A percentile compares a stretch with the other conserved stretches of the same genome.
Evolutionary conservation across 805 yeast genomes (phyloP).

Genomic region (Wickerhamomyces kurtzmanii): DNA sequence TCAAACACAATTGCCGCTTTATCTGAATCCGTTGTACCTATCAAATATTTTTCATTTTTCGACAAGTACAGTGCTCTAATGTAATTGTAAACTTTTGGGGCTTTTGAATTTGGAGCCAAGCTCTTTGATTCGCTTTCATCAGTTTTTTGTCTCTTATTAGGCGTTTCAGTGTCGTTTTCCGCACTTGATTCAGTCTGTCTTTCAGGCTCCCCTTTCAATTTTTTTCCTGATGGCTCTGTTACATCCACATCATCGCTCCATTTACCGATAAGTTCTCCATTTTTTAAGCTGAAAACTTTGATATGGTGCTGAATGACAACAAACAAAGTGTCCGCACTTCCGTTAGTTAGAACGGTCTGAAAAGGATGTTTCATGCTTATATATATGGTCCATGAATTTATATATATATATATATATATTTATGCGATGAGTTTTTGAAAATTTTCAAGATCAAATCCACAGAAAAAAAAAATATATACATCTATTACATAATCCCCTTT

Average conservation of each 20-base stretch:
- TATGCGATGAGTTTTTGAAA: no score
- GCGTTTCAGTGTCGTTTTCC: conserved; percentile 14
- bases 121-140: conserved; percentile 35
- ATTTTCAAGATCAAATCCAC: no score
- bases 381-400: background rate
- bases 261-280: conserved; percentile 36
- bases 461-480: no score
- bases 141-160: conserved; percentile 22
- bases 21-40: conserved; percentile 74
- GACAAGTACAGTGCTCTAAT: conserved; percentile 54
- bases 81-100: conserved; percentile 57
- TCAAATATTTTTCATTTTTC: conserved; percentile 40
- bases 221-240: conserved; percentile 32
- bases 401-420: no score
- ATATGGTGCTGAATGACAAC: conserved; percentile 49
- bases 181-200: conserved; percentile 15
- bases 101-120: conserved; percentile 60
- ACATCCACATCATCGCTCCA: conserved; percentile 58
- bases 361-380: conserved; percentile 57
- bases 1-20: conserved; percentile 64
- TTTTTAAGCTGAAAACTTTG: conserved; percentile 34
- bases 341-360: conserved; percentile 41
- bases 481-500: no score
- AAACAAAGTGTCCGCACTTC: conserved; percentile 37
- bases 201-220: conserved; percentile 30